Percentiles rank a stretch among this genome's conserved stretches.
Evolutionary conservation across 306 rosid species (phyloP).

Genomic region (Hippophae rhamnoides): DNA sequence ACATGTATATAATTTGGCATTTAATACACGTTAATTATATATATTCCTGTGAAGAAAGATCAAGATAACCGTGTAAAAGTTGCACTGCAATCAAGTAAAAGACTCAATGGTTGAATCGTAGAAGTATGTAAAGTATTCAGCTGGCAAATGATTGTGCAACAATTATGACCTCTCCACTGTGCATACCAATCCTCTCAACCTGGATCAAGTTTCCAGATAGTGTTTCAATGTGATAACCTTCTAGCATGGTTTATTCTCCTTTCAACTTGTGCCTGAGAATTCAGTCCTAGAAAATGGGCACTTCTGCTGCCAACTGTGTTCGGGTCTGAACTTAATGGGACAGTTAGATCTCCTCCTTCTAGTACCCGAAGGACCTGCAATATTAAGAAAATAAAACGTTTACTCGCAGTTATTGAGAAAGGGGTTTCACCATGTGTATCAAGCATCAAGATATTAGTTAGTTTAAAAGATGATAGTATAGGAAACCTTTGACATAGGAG

Average conservation of each 20-base stretch:
- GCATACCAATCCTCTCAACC: neutral
- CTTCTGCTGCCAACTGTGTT: conserved; percentile 64
- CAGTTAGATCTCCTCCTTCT: conserved; percentile 67
- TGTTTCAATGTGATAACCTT: conserved; percentile 60
- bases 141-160: neutral
- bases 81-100: neutral
- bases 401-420: neutral
- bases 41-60: neutral
- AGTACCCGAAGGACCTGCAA: conserved; percentile 73
- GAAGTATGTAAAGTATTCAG: no score
- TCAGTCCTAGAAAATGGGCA: conserved; percentile 59
- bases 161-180: neutral
- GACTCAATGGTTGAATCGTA: no score
- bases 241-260: conserved; percentile 61
- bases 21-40: neutral
- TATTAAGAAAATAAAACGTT: conserved; percentile 7
- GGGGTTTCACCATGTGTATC: neutral
- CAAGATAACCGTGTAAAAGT: neutral
- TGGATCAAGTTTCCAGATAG: neutral
- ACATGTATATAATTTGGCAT: neutral
- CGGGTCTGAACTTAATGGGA: conserved; percentile 51
- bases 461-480: conserved; percentile 2
- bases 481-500: conserved; percentile 80
- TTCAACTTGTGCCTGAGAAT: conserved; percentile 33
- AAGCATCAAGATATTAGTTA: conserved; percentile 1